These are phyloP conservation scores for Colletotrichum lentis DNA, from an alignment of 2,329 filamentous ascomycete genomes.

Conservation along the genomic window DNA sequence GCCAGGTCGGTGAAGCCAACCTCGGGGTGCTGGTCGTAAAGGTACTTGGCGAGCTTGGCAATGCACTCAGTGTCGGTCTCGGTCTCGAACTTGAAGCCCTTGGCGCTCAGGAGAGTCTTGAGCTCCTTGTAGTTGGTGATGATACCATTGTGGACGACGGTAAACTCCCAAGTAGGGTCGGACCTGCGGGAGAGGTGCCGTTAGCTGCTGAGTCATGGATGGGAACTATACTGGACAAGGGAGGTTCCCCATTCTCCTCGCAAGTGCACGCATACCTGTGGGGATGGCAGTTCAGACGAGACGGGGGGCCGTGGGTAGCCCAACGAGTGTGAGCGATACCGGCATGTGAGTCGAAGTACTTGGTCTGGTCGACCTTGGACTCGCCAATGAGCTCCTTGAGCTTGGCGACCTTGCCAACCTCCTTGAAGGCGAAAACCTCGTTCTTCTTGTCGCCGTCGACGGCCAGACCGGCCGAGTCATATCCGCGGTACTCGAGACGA, in stretches of 20 bases:
- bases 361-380: slow-evolving; percentile 82
- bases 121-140: slow-evolving; percentile 99
- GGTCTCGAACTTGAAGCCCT: slow-evolving; percentile 98
- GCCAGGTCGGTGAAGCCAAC: slow-evolving; percentile 96
- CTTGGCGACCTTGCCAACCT: slow-evolving; percentile 98
- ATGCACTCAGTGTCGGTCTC: slow-evolving; percentile 99
- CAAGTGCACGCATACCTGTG: slow-evolving; percentile 74
- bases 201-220: slow-evolving; percentile 32
- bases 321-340: slow-evolving; percentile 99
- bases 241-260: slow-evolving; percentile 25
- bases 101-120: slow-evolving; percentile 88
- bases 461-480: slow-evolving; percentile 95
- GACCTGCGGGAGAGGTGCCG: slow-evolving; percentile 66
- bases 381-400: slow-evolving; percentile 91
- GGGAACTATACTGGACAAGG: background rate
- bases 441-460: slow-evolving; percentile 99
- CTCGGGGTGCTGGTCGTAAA: slow-evolving; percentile 91
- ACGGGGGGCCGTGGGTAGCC: slow-evolving; percentile 96
- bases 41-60: slow-evolving; percentile 97
- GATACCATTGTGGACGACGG: slow-evolving; percentile 99
- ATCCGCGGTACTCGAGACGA: slow-evolving; percentile 97
- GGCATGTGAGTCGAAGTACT: slow-evolving; percentile 96
- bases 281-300: slow-evolving; percentile 95
- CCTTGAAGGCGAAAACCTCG: slow-evolving; percentile 96
- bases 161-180: slow-evolving; percentile 94